A percentile compares a stretch with the other conserved stretches of the same genome.
Conservation (phyloP, 352 stramenopile species). For the Pythium aristosporum region DNA sequence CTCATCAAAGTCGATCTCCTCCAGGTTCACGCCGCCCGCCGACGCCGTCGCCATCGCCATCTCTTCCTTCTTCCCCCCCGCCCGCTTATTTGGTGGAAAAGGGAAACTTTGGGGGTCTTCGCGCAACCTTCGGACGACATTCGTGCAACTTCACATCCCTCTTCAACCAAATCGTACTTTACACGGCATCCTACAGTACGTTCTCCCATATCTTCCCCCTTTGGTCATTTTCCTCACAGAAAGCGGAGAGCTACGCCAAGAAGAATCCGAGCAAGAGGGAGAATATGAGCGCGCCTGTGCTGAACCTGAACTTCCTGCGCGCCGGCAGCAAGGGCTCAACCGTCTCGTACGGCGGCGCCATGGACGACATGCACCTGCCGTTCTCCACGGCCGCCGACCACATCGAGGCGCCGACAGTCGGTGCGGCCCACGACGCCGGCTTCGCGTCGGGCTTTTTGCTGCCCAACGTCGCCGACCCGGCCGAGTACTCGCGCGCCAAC, state of each 20-base stretch:
- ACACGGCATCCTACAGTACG: constrained; percentile 7
- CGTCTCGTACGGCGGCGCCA: constrained; percentile 73
- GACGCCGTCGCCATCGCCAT: background rate
- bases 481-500: constrained; percentile 94
- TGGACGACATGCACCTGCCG: constrained; percentile 68
- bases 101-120: background rate
- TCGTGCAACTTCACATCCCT: constrained; percentile 15
- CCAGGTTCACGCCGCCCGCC: constrained; percentile 46
- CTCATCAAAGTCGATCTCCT: constrained; percentile 93
- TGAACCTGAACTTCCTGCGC: constrained; percentile 75
- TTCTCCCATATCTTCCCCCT: constrained; percentile 24
- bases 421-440: constrained; percentile 16
- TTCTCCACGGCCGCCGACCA: constrained; percentile 29
- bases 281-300: constrained; percentile 34
- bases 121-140: constrained; percentile 12
- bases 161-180: constrained; percentile 35
- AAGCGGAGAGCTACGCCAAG: constrained; percentile 5
- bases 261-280: constrained; percentile 2
- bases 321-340: constrained; percentile 56
- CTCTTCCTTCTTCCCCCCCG: background rate
- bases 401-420: constrained; percentile 23
- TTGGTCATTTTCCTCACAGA: background rate
- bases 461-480: constrained; percentile 84
- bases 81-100: constrained; percentile 1
- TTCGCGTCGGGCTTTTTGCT: constrained; percentile 65